These are phyloP conservation scores for Eutrema salsugineum DNA, from an alignment of 441 rosid genomes.

Conservation along the genomic window DNA sequence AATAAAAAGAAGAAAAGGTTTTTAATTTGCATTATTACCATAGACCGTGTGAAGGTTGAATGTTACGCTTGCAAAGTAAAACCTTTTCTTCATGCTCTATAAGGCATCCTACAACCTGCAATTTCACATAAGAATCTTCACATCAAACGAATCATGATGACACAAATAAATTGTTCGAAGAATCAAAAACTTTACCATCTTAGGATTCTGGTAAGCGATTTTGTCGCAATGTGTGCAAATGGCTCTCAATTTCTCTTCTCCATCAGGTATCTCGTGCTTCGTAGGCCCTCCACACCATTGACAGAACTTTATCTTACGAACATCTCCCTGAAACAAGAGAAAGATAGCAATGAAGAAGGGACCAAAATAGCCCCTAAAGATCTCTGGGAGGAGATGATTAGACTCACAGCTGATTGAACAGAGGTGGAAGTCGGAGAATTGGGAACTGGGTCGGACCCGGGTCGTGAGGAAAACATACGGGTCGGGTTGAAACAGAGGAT, in stretches of 20 bases:
- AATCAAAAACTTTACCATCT: slow-evolving; percentile 56
- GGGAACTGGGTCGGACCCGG: slow-evolving; percentile 50
- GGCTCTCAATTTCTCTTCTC: slow-evolving; percentile 88
- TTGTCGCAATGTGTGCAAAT: slow-evolving; percentile 73
- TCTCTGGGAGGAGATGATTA: not conserved
- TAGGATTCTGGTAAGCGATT: slow-evolving; percentile 92
- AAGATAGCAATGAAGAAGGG: not conserved
- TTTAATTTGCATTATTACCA: slow-evolving; percentile 47
- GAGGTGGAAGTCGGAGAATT: slow-evolving; percentile 39
- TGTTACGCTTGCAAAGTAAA: slow-evolving; percentile 93
- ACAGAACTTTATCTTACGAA: slow-evolving; percentile 72
- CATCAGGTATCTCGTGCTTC: slow-evolving; percentile 81
- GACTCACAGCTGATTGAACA: slow-evolving; percentile 63
- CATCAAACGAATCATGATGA: not conserved
- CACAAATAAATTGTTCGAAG: not conserved
- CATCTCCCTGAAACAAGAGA: slow-evolving; percentile 48
- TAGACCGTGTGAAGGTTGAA: slow-evolving; percentile 88
- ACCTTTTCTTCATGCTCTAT: slow-evolving; percentile 81
- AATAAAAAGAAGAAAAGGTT: not conserved
- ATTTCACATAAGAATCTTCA: not conserved
- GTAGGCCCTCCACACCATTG: slow-evolving; percentile 95
- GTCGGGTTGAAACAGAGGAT: slow-evolving; percentile 29
- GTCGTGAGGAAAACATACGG: slow-evolving; percentile 41
- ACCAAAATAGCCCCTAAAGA: slow-evolving; percentile 10
- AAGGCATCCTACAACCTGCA: slow-evolving; percentile 94